Evolutionary conservation across 495 filamentous ascomycete species (phyloP), one percentile per base, ranked within the genome.

Genomic region (Hypoxylon rickii): DNA sequence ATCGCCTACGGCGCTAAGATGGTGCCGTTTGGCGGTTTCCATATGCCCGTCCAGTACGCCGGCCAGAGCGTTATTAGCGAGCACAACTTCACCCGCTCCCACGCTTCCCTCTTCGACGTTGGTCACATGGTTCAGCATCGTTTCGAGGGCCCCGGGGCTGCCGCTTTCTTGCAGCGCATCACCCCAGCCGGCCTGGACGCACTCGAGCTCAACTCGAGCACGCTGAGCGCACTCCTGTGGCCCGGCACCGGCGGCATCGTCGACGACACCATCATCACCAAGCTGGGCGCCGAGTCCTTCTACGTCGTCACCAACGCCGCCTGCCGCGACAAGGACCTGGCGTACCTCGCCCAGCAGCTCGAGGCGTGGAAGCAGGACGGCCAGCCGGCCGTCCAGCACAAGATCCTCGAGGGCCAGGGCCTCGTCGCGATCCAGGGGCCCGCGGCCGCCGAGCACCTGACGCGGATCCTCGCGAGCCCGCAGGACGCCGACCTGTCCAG

Each of bases 221-320:
- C 89, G 2, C 81, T 98, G 2, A 92, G 88, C 6, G 84, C 83
- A n/a, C 75, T 98, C 15, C 77, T 98, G 22, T 85, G 86, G 62
- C 83, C 86, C 2, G 76, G 59, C 0, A 93, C 88, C 0, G 94
- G 94, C 26, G 93, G 94, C 12, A 96, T 97, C 54, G 83, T 96
- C 20, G 94, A 98, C 65, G 94, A 98, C 71, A 88, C 86, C 6
- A 87, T 98, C 47, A 86, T 98, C 62, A 95, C 91, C 16, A 76
- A 86, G 49, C 78, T 92, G 7, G 77, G 76, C 11, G 79, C 81
- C 12, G 83, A 88, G 34, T 63, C 71, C 26, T 96, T 95, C 73
- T 96, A 97, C 73, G 79, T 97, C 31, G 94, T 98, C 42, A 96
- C 92, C 21, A 98, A 98, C 71, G 94, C 94, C n/a, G 94, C 80